Conservation (phyloP, 2,329 filamentous ascomycete species). For the Botrytis paeoniae region DNA sequence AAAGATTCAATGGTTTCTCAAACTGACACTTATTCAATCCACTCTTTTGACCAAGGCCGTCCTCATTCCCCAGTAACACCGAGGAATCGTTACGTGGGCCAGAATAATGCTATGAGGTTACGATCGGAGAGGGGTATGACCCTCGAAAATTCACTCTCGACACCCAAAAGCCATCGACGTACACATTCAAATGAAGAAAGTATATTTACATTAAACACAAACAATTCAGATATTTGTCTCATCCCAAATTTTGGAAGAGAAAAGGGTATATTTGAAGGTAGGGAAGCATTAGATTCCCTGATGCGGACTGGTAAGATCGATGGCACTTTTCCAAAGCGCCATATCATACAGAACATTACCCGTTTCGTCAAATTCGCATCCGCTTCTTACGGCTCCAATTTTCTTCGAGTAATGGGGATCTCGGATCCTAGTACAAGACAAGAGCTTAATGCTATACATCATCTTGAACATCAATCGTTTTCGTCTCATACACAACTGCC, state of each 20-base stretch:
- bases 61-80: constrained; percentile 45
- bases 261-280: constrained; percentile 33
- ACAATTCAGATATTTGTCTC: constrained; percentile 38
- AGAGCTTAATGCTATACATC: constrained; percentile 41
- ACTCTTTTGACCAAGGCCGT: constrained; percentile 43
- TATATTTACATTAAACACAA: constrained; percentile 59
- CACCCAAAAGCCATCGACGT: constrained; percentile 37
- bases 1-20: constrained; percentile 55
- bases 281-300: constrained; percentile 32
- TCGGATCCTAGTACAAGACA: constrained; percentile 43
- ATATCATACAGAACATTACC: constrained; percentile 59
- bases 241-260: constrained; percentile 37
- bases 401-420: constrained; percentile 63
- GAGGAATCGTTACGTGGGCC: constrained; percentile 35
- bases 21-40: constrained; percentile 54
- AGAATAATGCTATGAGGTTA: constrained; percentile 37
- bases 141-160: constrained; percentile 24
- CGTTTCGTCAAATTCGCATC: constrained; percentile 66
- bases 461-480: constrained; percentile 61
- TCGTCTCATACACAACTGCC: constrained; percentile 60
- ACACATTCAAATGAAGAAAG: constrained; percentile 43
- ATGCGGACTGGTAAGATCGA: constrained; percentile 50
- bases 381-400: constrained; percentile 62
- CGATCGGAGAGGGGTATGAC: constrained; percentile 39
- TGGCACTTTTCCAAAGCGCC: constrained; percentile 57